phyloP scores from a whole-genome alignment of 768 basidiomycete genomes.

The Tylopilus vinaceipallidus region DNA sequence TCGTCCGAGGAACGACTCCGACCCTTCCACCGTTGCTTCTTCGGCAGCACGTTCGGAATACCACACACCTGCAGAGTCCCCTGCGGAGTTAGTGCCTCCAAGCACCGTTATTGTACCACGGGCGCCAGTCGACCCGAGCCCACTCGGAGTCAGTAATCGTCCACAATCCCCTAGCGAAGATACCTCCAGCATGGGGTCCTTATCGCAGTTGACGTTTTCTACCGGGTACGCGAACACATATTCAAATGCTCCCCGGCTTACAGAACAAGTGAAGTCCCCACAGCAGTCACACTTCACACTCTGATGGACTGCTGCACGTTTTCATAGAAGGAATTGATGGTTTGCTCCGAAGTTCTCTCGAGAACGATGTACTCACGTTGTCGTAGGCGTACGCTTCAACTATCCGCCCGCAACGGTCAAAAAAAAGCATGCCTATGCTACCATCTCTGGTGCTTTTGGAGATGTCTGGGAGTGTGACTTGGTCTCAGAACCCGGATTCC shows the following conservation, averaged over 20 bases:
- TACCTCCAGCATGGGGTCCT: not conserved
- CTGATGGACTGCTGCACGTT: constrained; percentile 6
- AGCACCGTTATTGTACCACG: constrained; percentile 11
- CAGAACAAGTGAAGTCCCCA: not conserved
- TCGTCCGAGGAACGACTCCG: not conserved
- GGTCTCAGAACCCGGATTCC: not conserved
- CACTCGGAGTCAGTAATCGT: not conserved
- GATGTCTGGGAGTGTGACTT: constrained; percentile 28
- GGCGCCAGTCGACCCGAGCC: constrained; percentile 8
- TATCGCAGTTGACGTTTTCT: constrained; percentile 2
- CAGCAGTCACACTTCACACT: constrained; percentile 13
- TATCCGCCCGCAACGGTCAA: not conserved
- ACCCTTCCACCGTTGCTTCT: not conserved
- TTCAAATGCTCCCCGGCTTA: not conserved
- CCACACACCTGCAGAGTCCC: constrained; percentile 12
- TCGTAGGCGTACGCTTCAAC: constrained; percentile 6
- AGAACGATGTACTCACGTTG: not conserved
- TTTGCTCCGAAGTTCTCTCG: not conserved
- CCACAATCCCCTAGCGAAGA: constrained; percentile 1
- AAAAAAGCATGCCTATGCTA: constrained; percentile 6
- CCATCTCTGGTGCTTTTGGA: constrained; percentile 14
- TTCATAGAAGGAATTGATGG: constrained; percentile 8
- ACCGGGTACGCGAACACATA: constrained; percentile 8
- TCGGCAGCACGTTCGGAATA: constrained; percentile 1
- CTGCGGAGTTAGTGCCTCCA: constrained; percentile 1